These are phyloP conservation scores for Canna indica DNA, from an alignment of 176 grass and related monocot species.

Conservation along the genomic window DNA sequence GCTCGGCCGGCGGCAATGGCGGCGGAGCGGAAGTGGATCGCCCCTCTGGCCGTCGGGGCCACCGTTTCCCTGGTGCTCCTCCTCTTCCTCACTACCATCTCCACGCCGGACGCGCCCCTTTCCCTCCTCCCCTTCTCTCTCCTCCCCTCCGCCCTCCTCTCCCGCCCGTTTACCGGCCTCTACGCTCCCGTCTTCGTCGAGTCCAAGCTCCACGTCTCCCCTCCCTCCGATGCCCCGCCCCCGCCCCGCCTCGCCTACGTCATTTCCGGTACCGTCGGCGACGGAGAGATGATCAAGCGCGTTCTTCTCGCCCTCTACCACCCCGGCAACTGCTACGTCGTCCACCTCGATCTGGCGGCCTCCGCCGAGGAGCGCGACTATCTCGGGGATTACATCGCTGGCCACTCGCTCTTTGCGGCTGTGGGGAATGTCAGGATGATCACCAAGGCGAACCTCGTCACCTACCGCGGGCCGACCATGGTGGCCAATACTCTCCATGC, in stretches of 20 bases:
- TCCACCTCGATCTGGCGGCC: slow-evolving; percentile 79
- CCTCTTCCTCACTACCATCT: slow-evolving; percentile 13
- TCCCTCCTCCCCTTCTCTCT: neutral
- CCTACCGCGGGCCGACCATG: slow-evolving; percentile 86
- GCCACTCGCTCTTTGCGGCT: slow-evolving; percentile 54
- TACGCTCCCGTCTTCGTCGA: slow-evolving; percentile 16
- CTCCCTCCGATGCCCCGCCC: neutral
- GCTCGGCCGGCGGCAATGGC: neutral
- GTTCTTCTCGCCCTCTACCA: slow-evolving; percentile 35
- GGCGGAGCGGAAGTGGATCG: slow-evolving; percentile 11
- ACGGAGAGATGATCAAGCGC: slow-evolving; percentile 3
- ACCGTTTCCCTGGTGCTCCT: slow-evolving; percentile 6
- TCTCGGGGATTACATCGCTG: slow-evolving; percentile 59
- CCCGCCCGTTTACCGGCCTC: slow-evolving; percentile 3
- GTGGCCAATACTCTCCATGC: slow-evolving; percentile 80
- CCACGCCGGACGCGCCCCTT: neutral
- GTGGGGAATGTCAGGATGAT: slow-evolving; percentile 71
- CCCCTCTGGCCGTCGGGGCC: slow-evolving; percentile 2
- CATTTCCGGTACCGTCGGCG: slow-evolving; percentile 6
- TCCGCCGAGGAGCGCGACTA: slow-evolving; percentile 69
- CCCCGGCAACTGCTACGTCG: slow-evolving; percentile 76
- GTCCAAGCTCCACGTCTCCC: neutral
- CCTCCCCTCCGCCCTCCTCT: slow-evolving; percentile 9
- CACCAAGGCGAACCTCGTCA: slow-evolving; percentile 76
- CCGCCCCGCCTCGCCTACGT: slow-evolving; percentile 5